Evolutionary conservation across 129 eudicot genomes (phyloP).

Genomic region (Flaveria bidentis): DNA sequence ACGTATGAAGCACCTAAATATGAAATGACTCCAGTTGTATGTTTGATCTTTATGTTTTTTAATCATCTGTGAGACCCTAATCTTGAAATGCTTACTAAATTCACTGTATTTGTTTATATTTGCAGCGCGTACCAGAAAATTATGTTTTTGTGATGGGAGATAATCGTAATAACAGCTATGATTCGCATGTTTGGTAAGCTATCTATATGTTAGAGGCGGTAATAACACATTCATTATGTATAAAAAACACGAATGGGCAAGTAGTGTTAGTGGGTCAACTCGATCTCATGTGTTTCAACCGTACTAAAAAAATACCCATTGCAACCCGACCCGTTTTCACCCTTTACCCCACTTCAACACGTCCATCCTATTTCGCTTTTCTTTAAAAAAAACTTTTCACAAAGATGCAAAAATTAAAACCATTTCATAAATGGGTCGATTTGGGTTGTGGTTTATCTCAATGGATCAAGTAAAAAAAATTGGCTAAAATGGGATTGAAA

Average conservation of each 20-base stretch:
- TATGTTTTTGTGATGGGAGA: slow-evolving; percentile 98
- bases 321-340: background rate
- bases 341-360: background rate
- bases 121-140: slow-evolving; percentile 90
- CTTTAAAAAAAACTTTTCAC: background rate
- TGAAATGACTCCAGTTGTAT: slow-evolving; percentile 76
- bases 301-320: background rate
- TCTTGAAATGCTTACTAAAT: slow-evolving; percentile 11
- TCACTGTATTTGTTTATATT: slow-evolving; percentile 8
- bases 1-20: slow-evolving; percentile 82
- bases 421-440: background rate
- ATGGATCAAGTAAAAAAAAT: background rate
- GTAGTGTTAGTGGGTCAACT: background rate
- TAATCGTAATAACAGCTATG: slow-evolving; percentile 96
- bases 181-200: slow-evolving; percentile 88
- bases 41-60: slow-evolving; percentile 25
- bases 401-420: background rate
- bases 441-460: background rate
- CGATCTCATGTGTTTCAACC: background rate
- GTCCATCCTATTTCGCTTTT: background rate
- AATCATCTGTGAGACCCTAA: slow-evolving; percentile 5
- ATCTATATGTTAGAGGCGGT: background rate
- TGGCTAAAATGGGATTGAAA: background rate
- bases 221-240: background rate
- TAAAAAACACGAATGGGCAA: background rate